phyloP scores from a whole-genome alignment of 257 asterid genomes.

The Cynanchum wilfordii region DNA sequence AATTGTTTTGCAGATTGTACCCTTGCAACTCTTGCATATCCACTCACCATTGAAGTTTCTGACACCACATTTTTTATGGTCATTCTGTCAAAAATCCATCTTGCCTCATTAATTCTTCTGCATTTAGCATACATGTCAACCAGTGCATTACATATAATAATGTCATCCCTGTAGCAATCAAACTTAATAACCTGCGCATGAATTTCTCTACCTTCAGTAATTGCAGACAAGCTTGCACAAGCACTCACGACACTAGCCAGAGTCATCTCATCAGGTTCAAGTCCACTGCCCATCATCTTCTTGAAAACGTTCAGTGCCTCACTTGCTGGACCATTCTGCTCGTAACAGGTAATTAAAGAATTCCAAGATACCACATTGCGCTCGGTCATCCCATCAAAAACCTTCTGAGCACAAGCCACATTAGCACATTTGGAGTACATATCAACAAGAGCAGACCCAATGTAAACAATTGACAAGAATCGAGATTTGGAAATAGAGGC shows the following conservation, averaged over 20 bases:
- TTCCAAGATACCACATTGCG: slow-evolving; percentile 24
- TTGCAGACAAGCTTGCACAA: slow-evolving; percentile 19
- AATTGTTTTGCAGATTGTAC: slow-evolving; percentile 16
- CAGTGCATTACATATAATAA: slow-evolving; percentile 10
- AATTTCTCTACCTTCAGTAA: slow-evolving; percentile 17
- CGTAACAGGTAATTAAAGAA: slow-evolving; percentile 21
- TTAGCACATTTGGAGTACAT: slow-evolving; percentile 13
- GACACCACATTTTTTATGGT: slow-evolving; percentile 6
- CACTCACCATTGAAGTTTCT: slow-evolving; percentile 14
- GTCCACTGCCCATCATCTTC: slow-evolving; percentile 17
- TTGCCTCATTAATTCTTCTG: slow-evolving; percentile 11
- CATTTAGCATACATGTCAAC: slow-evolving; percentile 15
- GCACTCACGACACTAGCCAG: slow-evolving; percentile 24
- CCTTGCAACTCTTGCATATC: slow-evolving; percentile 9
- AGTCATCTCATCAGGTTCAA: slow-evolving; percentile 20
- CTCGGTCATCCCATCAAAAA: slow-evolving; percentile 9
- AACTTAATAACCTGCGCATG: slow-evolving; percentile 17
- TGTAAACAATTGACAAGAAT: slow-evolving; percentile 7
- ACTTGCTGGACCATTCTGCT: slow-evolving; percentile 19
- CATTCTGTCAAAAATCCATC: slow-evolving; percentile 16
- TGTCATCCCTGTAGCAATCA: slow-evolving; percentile 18
- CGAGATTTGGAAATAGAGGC: slow-evolving; percentile 1
- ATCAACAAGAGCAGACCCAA: slow-evolving; percentile 13
- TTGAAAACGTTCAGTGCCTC: slow-evolving; percentile 21
- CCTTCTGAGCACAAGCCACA: slow-evolving; percentile 9